Evolutionary conservation across 176 grass and related monocot genomes (phyloP), one percentile per base, ranked within the genome.

Genomic region (Tillandsia fasciculata): DNA sequence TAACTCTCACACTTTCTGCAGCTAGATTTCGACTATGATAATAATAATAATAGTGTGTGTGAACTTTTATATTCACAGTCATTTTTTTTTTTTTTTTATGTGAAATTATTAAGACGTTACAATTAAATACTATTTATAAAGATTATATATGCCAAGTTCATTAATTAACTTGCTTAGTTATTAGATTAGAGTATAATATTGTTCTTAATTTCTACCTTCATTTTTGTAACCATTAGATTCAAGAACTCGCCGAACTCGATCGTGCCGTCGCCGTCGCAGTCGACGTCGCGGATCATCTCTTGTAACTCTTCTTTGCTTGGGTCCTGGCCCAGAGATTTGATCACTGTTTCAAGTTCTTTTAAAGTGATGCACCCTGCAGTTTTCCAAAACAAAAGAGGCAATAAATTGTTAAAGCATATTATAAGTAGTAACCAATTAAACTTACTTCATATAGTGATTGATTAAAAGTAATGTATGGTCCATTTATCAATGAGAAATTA

Each of bases 231-330:
- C 86, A 96, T 85, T 59, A 96, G 88, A 0, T 8, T 78, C 0
- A 87, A 76, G 70, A 96, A 96, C 78, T 92, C 92, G 15, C 69
- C 26, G 70, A 92, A 96, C 12, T 96, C 88, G 65, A 96, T 92
- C 66, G 83, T 66, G 22, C 92, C 92, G 82, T 82, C 85, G 79
- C 88, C 86, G 80, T 96, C 81, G 22, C 68, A 74, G 82, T 96
- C 92, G 10, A 88, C 78, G 72, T 89, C 92, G 53, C 79, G 72
- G 53, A 96, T 84, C 88, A 96, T 96, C 27, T 96, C 83, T 0
- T 74, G 27, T 9, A 96, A 70, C 76, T 89, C 88, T 29, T 85
- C 81, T 8, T 71, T 13, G 18, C 52, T 85, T 0, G 92, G 88
- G 0, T 58, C 82, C 69, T 85, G 83, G 4, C 92, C 92, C 52